These are phyloP conservation scores for Toxicodendron radicans DNA, from an alignment of 345 rosid genomes.

Conservation along the genomic window DNA sequence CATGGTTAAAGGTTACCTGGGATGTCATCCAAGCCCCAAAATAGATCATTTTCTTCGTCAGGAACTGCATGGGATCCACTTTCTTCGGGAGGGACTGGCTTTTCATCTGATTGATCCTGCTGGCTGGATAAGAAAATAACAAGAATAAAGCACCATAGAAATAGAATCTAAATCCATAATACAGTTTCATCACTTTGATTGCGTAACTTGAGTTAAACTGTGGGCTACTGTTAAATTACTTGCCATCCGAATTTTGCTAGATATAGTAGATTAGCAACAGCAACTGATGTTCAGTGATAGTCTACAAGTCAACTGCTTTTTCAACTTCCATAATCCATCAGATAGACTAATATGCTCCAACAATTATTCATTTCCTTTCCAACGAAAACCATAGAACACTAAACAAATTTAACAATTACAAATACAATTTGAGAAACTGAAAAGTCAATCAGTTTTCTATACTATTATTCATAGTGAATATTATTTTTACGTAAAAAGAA, in stretches of 20 bases:
- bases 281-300: no score
- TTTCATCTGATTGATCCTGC: slow-evolving; percentile 52
- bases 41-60: slow-evolving; percentile 63
- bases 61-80: slow-evolving; percentile 37
- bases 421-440: neutral
- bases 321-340: neutral
- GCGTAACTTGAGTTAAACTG: neutral
- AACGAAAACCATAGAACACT: neutral
- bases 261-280: neutral
- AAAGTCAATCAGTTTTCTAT: no score
- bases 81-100: slow-evolving; percentile 40
- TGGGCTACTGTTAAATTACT: neutral
- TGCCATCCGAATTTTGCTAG: neutral
- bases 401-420: neutral
- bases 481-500: neutral
- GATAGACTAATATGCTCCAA: neutral
- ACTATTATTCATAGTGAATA: no score
- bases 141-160: neutral
- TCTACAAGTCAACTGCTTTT: neutral
- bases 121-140: slow-evolving; percentile 47
- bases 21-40: slow-evolving; percentile 78
- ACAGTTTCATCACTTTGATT: slow-evolving; percentile 1
- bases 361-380: neutral
- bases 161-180: neutral
- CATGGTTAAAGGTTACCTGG: slow-evolving; percentile 47